Evolutionary conservation across 352 stramenopile species (phyloP).

Genomic region (Aphanomyces cochlioides): DNA sequence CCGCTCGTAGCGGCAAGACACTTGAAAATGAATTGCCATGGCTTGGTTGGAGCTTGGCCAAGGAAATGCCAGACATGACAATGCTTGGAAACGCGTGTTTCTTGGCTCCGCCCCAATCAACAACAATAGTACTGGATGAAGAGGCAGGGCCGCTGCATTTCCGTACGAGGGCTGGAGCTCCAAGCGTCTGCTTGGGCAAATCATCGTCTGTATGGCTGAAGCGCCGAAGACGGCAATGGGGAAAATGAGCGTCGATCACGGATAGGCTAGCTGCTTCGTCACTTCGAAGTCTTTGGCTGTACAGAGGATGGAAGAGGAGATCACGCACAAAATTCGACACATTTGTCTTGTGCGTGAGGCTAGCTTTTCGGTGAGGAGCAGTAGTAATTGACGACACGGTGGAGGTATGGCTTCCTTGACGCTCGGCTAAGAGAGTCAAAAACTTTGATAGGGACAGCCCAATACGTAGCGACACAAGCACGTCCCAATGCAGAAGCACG

Average conservation of each 20-base stretch:
- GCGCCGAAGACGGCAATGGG: constrained; percentile 56
- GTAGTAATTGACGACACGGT: constrained; percentile 31
- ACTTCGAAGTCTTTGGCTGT: constrained; percentile 41
- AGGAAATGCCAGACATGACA: constrained; percentile 31
- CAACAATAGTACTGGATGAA: constrained; percentile 35
- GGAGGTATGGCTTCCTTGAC: constrained; percentile 39
- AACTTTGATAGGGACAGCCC: constrained; percentile 56
- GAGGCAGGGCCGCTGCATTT: constrained; percentile 28
- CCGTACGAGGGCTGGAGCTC: constrained; percentile 2
- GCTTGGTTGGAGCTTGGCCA: background rate
- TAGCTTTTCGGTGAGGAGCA: constrained; percentile 26
- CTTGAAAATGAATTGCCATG: constrained; percentile 9
- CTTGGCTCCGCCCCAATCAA: constrained; percentile 38
- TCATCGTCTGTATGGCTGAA: constrained; percentile 62
- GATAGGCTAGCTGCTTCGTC: constrained; percentile 45
- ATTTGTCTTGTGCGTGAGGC: constrained; percentile 45
- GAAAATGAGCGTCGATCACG: constrained; percentile 66
- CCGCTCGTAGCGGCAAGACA: background rate
- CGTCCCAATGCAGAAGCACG: constrained; percentile 59
- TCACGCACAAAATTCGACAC: constrained; percentile 64
- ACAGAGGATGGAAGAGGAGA: constrained; percentile 72
- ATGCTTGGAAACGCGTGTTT: constrained; percentile 71
- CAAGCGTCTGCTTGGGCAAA: constrained; percentile 9
- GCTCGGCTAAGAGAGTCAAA: constrained; percentile 51
- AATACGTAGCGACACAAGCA: constrained; percentile 36